phyloP scores from a whole-genome alignment of 306 rosid species.

The Mimosa pudica region DNA sequence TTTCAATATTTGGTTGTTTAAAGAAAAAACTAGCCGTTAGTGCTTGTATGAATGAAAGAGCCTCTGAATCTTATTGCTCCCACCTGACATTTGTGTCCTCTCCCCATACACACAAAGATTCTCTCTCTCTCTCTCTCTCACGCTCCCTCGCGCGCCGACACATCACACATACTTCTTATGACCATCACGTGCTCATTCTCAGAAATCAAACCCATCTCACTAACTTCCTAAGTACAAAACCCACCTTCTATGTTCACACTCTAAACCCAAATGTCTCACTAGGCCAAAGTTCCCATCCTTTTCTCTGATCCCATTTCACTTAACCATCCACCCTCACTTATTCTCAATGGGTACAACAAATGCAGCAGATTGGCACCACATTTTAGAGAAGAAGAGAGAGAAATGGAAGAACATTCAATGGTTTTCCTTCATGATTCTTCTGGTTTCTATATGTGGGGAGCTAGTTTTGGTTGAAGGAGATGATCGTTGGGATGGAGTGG shows the following conservation, averaged over 20 bases:
- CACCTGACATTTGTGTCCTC: conserved; percentile 6
- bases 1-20: neutral
- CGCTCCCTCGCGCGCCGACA: conserved; percentile 4
- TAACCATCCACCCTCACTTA: neutral
- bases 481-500: conserved; percentile 11
- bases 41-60: conserved; percentile 2
- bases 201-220: neutral
- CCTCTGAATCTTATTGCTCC: conserved; percentile 14
- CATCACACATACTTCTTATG: neutral
- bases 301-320: neutral
- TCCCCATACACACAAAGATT: neutral
- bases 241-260: neutral
- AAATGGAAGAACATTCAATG: conserved; percentile 1
- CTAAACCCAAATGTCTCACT: neutral
- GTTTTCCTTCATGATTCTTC: neutral
- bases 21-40: conserved; percentile 9
- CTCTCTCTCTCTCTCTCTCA: neutral
- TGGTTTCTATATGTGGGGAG: neutral
- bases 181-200: conserved; percentile 6
- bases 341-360: neutral
- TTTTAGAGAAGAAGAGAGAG: neutral
- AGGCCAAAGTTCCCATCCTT: neutral
- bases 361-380: neutral
- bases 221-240: neutral
- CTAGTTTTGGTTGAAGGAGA: conserved; percentile 2